Base-by-base conservation (phyloP, 495 filamentous ascomycete species). In the Cryomyces minteri region DNA sequence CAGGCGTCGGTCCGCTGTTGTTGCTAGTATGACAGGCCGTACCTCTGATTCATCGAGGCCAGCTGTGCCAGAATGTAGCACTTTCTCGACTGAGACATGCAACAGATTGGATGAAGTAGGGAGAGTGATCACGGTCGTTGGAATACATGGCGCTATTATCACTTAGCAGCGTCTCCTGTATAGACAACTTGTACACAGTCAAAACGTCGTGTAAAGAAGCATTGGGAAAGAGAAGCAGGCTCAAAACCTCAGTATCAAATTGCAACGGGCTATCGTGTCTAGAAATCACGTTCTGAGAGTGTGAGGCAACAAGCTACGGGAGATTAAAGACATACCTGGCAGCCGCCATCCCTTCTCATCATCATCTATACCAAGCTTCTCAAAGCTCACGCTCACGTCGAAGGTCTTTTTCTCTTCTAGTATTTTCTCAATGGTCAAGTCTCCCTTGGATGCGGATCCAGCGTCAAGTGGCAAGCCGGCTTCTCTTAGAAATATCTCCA, bases 331-430 rank as follows among this genome's bases (percentile, higher is more conserved):
- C 51, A 44, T 50, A 78, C 76, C 69, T 46, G 72, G 74, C 11
- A 57, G 34, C 31, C 50, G 65, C 69, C 75, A 78, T 7, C 55
- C 53, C 10, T 54, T 52, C 30, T 66, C 60, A 12, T 62, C 54
- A 41, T 69, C 59, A 5, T 57, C 52, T 7, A 61, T 28, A 47
- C 67, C 66, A 50, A 70, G 48, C 60, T 69, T 74, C 54, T 82
- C 78, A 49, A 78, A 74, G 2, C 60, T 56, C 28, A 69, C 50
- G 33, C 58, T 73, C 14, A 75, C 52, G 51, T 83, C 79, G 47
- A 72, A 83, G 0, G 62, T 58, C 48, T 68, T 68, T 59, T 82
- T 83, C 57, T 82, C 78, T 41, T 79, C 68, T 34, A 83, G 63
- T 39, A 82, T 60, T 43, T 67, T 59, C 47, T 83, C 78, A 40